Base-by-base conservation (phyloP, 176 grass and related monocot species). In the Lolium perenne region DNA sequence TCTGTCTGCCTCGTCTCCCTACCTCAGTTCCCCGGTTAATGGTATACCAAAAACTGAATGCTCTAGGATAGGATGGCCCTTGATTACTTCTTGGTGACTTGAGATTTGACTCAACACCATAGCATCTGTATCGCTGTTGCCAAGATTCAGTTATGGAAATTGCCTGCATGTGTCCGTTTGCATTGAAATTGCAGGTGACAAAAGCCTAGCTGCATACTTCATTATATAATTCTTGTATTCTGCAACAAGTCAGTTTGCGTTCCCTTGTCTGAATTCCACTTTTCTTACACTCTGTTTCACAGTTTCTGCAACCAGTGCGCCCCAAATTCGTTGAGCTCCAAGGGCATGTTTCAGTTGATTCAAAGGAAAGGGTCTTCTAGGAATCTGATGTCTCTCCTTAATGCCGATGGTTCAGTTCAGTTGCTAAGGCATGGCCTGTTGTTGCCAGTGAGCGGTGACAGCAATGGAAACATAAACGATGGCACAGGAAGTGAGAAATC, bases 331-430 rank as follows among this genome's bases (percentile, higher is more conserved):
- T 64, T 92, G 64, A 92, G 88, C 53, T 97, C 90, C 20, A 94
- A 97, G 80, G 92, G 95, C 40, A 92, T 97, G 90, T 92, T 97
- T 83, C 95, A 97, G 75, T 87, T 97, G 77, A 94, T 94, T 69
- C 88, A 94, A 85, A 86, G 95, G 80, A 92, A 90, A 46, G 95
- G 92, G 48, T 97, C 92, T 11, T 88, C 85, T 41, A 89, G 90
- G 81, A 87, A 94, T 85, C 77, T 97, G 41, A 94, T 97, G 90
- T 92, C 92, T 16, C 87, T 97, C 32, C 80, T 97, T 18, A 94
- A 97, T 8, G 80, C 76, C 14, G 90, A 97, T 20, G 95, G 26
- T 29, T 29, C 26, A 29, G 95, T 26, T 97, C 95, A 17, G 92
- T 97, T 49, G 84, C 92, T 18, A 97, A 29, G 72, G 95, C 86